Percentiles rank a stretch among this genome's conserved stretches.
These are phyloP conservation scores for Coix lacrymajobi DNA, from an alignment of 176 grass and related monocot species.

Conservation along the genomic window DNA sequence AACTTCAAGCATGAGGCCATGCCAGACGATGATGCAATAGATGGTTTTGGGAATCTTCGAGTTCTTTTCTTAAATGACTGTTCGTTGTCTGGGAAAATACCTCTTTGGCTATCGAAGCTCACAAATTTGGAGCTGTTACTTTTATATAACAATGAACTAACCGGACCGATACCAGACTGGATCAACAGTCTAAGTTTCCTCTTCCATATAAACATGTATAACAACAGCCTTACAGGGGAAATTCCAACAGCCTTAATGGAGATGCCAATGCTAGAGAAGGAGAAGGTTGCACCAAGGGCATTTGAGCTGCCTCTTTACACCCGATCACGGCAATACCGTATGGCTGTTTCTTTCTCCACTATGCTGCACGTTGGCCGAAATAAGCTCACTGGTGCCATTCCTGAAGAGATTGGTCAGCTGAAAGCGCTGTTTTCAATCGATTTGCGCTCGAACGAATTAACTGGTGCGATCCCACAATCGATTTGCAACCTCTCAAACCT, in stretches of 20 bases:
- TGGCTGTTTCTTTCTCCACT: neutral
- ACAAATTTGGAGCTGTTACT: neutral
- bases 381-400: neutral
- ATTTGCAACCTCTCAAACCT: constrained; percentile 14
- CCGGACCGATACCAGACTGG: neutral
- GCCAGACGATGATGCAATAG: neutral
- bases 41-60: constrained; percentile 12
- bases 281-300: neutral
- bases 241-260: neutral
- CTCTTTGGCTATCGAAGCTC: constrained; percentile 21
- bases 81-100: neutral
- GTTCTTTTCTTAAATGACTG: neutral
- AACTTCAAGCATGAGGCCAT: neutral
- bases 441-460: constrained; percentile 10
- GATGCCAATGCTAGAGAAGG: neutral
- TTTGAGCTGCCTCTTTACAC: neutral
- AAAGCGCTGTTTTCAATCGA: neutral
- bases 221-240: neutral
- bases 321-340: neutral
- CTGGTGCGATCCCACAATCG: neutral
- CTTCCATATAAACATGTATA: neutral
- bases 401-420: neutral
- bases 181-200: neutral
- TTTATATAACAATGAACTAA: neutral
- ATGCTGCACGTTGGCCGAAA: neutral